Conservation (phyloP, 768 basidiomycete species). For the Kwoniella europaea region DNA sequence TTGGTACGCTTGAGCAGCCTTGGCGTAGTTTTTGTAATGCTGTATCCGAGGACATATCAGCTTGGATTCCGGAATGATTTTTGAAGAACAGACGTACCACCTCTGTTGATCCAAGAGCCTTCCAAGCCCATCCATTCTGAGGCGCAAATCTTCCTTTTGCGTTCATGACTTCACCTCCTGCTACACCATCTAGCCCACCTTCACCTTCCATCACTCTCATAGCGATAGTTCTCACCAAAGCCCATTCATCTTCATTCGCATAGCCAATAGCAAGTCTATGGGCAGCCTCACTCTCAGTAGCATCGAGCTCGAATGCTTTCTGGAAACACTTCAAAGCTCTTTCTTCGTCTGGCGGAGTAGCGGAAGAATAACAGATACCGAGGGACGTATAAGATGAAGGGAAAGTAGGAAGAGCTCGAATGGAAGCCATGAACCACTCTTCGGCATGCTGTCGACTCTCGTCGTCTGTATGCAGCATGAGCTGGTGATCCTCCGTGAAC, state of each 20-base stretch:
- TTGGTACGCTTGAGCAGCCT: constrained; percentile 83
- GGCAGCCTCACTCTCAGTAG: constrained; percentile 84
- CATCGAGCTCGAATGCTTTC: constrained; percentile 95
- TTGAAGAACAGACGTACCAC: constrained; percentile 65
- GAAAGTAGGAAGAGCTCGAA: constrained; percentile 74
- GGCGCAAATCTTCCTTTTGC: constrained; percentile 61
- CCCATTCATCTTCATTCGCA: constrained; percentile 92
- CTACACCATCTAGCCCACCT: constrained; percentile 73
- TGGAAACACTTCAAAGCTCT: constrained; percentile 95
- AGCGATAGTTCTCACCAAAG: constrained; percentile 92
- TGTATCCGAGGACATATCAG: constrained; percentile 11
- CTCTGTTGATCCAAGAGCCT: constrained; percentile 88
- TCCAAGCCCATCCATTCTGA: constrained; percentile 96
- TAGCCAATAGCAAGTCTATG: constrained; percentile 82
- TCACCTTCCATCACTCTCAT: constrained; percentile 90
- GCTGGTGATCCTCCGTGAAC: neutral
- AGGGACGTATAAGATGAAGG: constrained; percentile 93
- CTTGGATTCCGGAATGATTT: neutral
- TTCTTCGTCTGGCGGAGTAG: constrained; percentile 74
- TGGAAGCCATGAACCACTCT: constrained; percentile 74
- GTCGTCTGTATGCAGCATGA: constrained; percentile 30
- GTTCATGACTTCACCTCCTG: constrained; percentile 59
- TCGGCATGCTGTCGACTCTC: constrained; percentile 68
- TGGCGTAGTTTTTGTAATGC: constrained; percentile 65
- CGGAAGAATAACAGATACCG: constrained; percentile 83